Percentiles rank a stretch among this genome's conserved stretches.
Evolutionary conservation across 352 stramenopile species (phyloP).

Genomic region (Phytopythium litorale): DNA sequence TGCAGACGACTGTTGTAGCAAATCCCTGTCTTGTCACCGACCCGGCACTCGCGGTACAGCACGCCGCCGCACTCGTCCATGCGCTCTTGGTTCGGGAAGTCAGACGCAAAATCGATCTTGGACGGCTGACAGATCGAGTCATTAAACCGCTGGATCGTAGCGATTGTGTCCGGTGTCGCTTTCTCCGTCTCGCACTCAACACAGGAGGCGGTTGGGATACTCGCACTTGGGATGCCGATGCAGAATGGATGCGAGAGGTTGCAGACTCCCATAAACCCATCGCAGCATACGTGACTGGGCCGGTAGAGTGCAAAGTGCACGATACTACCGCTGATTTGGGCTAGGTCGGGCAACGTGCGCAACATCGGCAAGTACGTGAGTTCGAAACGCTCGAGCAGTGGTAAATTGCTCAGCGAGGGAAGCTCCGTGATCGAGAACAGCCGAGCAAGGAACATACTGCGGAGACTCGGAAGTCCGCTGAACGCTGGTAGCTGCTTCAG

Average conservation of each 20-base stretch:
- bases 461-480: conserved; percentile 22
- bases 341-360: conserved; percentile 18
- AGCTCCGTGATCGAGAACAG: conserved; percentile 18
- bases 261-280: conserved; percentile 28
- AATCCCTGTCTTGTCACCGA: conserved; percentile 18
- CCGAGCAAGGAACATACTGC: conserved; percentile 23
- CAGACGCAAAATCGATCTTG: conserved; percentile 8
- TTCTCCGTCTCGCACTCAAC: conserved; percentile 5
- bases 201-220: conserved; percentile 9
- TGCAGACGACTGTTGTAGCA: conserved; percentile 36
- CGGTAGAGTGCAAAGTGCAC: conserved; percentile 23
- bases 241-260: conserved; percentile 25
- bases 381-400: conserved; percentile 21
- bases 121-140: conserved; percentile 14
- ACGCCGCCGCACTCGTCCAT: conserved; percentile 26
- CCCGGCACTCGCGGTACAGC: conserved; percentile 19
- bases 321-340: conserved; percentile 5
- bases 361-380: conserved; percentile 17
- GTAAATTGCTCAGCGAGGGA: conserved; percentile 17
- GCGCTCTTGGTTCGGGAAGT: conserved; percentile 14
- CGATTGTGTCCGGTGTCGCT: conserved; percentile 8
- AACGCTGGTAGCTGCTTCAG: conserved; percentile 25
- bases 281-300: conserved; percentile 26
- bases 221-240: not conserved
- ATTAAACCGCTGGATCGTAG: conserved; percentile 9